Conservation (phyloP, 1,139 yeast genomes). For the Hemisphaericaspora lyxosophila region DNA sequence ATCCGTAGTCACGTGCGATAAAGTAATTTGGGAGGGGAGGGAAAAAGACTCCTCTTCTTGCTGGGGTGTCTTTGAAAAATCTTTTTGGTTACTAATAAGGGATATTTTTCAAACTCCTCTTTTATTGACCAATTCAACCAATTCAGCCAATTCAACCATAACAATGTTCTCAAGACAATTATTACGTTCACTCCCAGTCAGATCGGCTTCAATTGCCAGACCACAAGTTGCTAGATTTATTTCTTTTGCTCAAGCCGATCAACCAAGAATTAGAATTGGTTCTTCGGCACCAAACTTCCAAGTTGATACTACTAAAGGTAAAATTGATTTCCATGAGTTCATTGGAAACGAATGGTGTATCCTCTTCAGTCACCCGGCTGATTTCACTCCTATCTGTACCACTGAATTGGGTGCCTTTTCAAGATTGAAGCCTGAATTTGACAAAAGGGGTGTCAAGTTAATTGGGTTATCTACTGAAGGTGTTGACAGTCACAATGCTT, state of each 20-base stretch:
- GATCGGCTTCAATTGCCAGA: constrained; percentile 1
- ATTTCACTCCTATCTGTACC: constrained; percentile 87
- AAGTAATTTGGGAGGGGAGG: background rate
- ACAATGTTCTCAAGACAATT: constrained; percentile 17
- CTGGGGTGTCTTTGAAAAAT: background rate
- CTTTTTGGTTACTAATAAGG: too few species aligned
- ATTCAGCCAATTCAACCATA: background rate
- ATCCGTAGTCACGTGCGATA: constrained; percentile 4
- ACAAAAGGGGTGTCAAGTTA: constrained; percentile 74
- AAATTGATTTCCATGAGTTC: constrained; percentile 73
- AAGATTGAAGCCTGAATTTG: constrained; percentile 77
- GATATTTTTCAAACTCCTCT: background rate
- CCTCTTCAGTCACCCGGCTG: constrained; percentile 84
- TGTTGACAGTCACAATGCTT: constrained; percentile 70
- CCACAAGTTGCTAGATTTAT: constrained; percentile 26
- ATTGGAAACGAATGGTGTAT: constrained; percentile 76
- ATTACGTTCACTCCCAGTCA: constrained; percentile 11
- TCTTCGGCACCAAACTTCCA: constrained; percentile 79
- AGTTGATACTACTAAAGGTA: constrained; percentile 73
- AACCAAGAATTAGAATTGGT: constrained; percentile 69
- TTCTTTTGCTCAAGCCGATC: constrained; percentile 57
- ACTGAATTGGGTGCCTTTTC: constrained; percentile 89
- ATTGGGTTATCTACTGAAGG: constrained; percentile 84
- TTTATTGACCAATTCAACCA: background rate
- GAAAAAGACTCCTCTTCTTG: too few species aligned